Conservation (phyloP, 306 rosid species). For the Ammopiptanthus mongolicus region DNA sequence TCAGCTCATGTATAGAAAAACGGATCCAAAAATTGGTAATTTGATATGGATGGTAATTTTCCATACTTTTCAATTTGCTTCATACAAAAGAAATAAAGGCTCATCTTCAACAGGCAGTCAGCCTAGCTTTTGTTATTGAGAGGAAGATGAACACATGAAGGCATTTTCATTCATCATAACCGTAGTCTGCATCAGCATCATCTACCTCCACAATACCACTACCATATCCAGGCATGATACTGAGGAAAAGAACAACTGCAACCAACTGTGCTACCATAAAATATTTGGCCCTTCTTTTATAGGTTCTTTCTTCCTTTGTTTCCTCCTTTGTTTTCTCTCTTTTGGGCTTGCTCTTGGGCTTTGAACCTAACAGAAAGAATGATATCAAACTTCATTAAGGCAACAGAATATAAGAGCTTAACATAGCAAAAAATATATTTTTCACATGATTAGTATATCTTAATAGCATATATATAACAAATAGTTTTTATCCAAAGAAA, state of each 20-base stretch:
- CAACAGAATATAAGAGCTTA: not conserved
- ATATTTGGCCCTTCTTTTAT: constrained; percentile 65
- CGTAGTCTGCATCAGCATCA: constrained; percentile 49
- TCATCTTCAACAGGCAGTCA: not conserved
- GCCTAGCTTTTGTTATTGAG: not conserved
- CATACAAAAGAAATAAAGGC: constrained; percentile 18
- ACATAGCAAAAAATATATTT: not conserved
- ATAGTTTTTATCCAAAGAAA: not conserved
- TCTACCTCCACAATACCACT: constrained; percentile 54
- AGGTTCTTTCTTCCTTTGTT: constrained; percentile 70
- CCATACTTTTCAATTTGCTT: constrained; percentile 20
- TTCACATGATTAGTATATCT: not conserved
- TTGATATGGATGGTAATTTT: constrained; percentile 4
- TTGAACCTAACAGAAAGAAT: constrained; percentile 45
- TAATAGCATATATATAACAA: not conserved
- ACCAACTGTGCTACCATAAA: constrained; percentile 65
- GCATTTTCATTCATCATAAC: constrained; percentile 34
- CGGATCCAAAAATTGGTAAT: not conserved
- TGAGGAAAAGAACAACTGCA: constrained; percentile 64
- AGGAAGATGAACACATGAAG: not conserved
- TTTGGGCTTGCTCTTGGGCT: constrained; percentile 60
- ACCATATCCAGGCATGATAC: constrained; percentile 42
- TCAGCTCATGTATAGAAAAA: constrained; percentile 14
- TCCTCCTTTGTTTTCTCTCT: constrained; percentile 64
- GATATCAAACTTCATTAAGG: not conserved